phyloP scores from a whole-genome alignment of 2,329 filamentous ascomycete species.

The Neonectria magnoliae region DNA sequence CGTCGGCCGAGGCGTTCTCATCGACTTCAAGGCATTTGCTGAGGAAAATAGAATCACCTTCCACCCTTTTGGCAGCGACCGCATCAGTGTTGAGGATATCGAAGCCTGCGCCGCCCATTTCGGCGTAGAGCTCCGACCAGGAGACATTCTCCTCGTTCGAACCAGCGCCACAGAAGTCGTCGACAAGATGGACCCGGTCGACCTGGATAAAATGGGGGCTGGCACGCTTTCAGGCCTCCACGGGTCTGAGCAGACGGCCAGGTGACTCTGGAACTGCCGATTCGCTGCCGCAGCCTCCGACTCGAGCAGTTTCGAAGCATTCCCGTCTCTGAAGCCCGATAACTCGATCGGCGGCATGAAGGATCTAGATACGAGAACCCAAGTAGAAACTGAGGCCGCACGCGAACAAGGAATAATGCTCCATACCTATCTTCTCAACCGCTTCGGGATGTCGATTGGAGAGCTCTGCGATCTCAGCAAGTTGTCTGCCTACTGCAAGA shows the following conservation, averaged over 20 bases:
- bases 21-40: constrained; percentile 63
- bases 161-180: constrained; percentile 71
- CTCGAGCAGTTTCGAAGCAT: constrained; percentile 19
- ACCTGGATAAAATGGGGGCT: constrained; percentile 46
- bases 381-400: rapidly evolving
- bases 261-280: constrained; percentile 76
- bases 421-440: constrained; percentile 59
- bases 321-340: constrained; percentile 13
- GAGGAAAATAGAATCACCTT: constrained; percentile 60
- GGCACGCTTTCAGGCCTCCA: constrained; percentile 53
- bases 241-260: constrained; percentile 61
- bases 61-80: constrained; percentile 61
- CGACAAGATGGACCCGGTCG: constrained; percentile 52
- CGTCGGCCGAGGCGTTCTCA: constrained; percentile 64
- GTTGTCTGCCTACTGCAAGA: constrained; percentile 12
- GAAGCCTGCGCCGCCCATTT: constrained; percentile 68
- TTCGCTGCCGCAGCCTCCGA: constrained; percentile 60
- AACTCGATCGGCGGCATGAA: constrained; percentile 9
- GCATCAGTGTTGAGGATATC: constrained; percentile 65
- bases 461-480: constrained; percentile 23
- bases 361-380: constrained; percentile 47
- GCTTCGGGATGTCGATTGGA: constrained; percentile 56
- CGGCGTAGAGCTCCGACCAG: constrained; percentile 70
- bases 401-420: constrained; percentile 47
- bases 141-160: constrained; percentile 74